These are phyloP conservation scores for Sextonia rubra DNA, from an alignment of 164 flowering plant genomes.

Conservation along the genomic window DNA sequence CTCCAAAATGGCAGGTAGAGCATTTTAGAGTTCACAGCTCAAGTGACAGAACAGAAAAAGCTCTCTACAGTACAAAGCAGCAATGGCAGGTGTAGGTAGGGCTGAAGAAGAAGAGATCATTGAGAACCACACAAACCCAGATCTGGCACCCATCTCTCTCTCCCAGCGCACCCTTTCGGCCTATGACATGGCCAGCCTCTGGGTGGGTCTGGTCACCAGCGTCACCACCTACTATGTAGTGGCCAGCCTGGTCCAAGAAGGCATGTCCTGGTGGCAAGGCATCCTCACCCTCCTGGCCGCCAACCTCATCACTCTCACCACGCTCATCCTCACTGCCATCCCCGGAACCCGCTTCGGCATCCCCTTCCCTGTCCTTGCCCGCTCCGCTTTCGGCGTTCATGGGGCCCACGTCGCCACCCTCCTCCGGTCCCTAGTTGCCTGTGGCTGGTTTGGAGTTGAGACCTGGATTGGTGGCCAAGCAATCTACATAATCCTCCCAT, in stretches of 20 bases:
- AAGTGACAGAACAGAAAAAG: no score
- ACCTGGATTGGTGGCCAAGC: slow-evolving; percentile 96
- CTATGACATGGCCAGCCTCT: slow-evolving; percentile 74
- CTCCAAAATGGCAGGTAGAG: no score
- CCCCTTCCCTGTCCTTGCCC: slow-evolving; percentile 77
- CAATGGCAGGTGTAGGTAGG: no score
- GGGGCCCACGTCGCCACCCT: slow-evolving; percentile 88
- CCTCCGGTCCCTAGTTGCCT: slow-evolving; percentile 74
- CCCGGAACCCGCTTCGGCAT: slow-evolving; percentile 81
- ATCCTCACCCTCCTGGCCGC: slow-evolving; percentile 77
- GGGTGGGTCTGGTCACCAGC: slow-evolving; percentile 88
- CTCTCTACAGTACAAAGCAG: no score
- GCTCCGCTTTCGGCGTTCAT: slow-evolving; percentile 72
- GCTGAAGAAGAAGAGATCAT: no score
- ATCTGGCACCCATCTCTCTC: no score
- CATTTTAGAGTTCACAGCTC: no score
- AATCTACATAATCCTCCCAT: slow-evolving; percentile 69
- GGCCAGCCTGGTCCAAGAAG: slow-evolving; percentile 85
- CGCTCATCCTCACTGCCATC: slow-evolving; percentile 67
- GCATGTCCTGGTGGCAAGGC: slow-evolving; percentile 99
- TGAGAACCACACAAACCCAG: no score
- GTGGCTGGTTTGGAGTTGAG: slow-evolving; percentile 82
- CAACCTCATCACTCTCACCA: slow-evolving; percentile 55
- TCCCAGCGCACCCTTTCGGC: slow-evolving; percentile 50
- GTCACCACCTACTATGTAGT: slow-evolving; percentile 87